Conservation (phyloP, 2,329 filamentous ascomycete genomes). For the Diaporthe caulivora region DNA sequence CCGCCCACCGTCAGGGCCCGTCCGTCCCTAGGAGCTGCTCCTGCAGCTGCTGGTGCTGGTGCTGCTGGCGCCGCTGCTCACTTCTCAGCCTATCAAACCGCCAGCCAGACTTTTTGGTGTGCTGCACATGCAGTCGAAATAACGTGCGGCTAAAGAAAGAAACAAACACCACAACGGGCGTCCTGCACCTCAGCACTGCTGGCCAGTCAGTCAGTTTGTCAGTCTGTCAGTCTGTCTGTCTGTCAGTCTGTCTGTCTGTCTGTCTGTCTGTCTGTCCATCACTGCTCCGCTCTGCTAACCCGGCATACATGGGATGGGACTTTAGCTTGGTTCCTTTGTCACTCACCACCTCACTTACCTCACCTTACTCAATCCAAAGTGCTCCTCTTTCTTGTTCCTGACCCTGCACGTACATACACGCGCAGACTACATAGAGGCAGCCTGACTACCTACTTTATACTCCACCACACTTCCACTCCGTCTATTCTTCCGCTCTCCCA, state of each 20-base stretch:
- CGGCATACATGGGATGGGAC: background rate
- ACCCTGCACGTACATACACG: background rate
- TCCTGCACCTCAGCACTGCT: background rate
- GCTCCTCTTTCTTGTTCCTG: background rate
- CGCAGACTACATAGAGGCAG: conserved; percentile 12
- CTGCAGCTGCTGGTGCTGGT: background rate
- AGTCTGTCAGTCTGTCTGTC: too few relatives aligned
- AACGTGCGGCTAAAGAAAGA: conserved; percentile 32
- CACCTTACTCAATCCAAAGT: background rate
- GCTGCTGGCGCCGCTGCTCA: conserved; percentile 1
- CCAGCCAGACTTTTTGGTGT: background rate
- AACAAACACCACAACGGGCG: conserved; percentile 34
- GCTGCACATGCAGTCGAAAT: conserved; percentile 15
- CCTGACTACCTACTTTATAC: background rate
- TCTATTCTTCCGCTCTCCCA: conserved; percentile 7
- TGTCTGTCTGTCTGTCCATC: background rate
- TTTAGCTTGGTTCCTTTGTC: conserved; percentile 18
- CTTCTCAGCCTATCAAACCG: conserved; percentile 32
- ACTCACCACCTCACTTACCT: conserved; percentile 9
- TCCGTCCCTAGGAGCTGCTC: conserved; percentile 8
- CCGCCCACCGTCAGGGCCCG: background rate
- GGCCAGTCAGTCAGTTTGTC: too few relatives aligned
- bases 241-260: too few relatives aligned
- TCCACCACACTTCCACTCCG: conserved; percentile 24
- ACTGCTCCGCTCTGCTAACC: conserved; percentile 23